Base-by-base conservation (phyloP, 2,329 filamentous ascomycete species). In the Pseudomassariella vexata region DNA sequence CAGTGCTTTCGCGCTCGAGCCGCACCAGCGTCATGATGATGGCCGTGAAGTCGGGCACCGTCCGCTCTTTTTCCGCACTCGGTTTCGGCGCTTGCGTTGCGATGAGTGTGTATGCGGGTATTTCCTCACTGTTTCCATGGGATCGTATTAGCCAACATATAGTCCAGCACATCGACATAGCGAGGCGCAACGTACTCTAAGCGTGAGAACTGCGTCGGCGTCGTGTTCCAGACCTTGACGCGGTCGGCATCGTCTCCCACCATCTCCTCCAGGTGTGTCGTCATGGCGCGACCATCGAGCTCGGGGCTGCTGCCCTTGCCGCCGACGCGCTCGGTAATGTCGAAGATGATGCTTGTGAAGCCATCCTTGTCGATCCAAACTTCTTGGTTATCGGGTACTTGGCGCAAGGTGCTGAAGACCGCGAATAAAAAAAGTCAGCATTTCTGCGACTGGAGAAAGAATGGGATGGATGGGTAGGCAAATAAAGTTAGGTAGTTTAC, bases 381-480 rank as follows among this genome's bases (percentile, higher is more conserved):
- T 67, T 95, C 90, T 65, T 96, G 89, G 58, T 94, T 85, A 55
- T 90, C 82, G 30, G 84, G 84, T 5, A 89, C 78, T 60, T 87
- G 74, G 42, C 84, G 79, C 46, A 88, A 71, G 34, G 73, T 72
- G 62, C 82, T 86, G 40, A 32, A 21, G 15, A 11, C 36, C 48
- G 18, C n/a, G n/a, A n/a, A n/a, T n/a, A 14, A 15, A 9, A 11
- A 19, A 9, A 6, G 9, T 17, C 12, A 26, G 19, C 9, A 17
- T 17, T 19, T 24, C 8, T 12, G n/a, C 4, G 3, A 14, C 9
- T 26, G 8, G 27, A 21, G n/a, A 10, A 6, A 20, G 17, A 7
- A 29, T 20, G 10, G 7, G 28, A 47, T 59, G 41, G n/a, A n/a
- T n/a, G n/a, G n/a, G n/a, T n/a, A n/a, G n/a, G n/a, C n/a, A n/a